phyloP scores from a whole-genome alignment of 768 basidiomycete species.

The Asterophora lycoperdoides region DNA sequence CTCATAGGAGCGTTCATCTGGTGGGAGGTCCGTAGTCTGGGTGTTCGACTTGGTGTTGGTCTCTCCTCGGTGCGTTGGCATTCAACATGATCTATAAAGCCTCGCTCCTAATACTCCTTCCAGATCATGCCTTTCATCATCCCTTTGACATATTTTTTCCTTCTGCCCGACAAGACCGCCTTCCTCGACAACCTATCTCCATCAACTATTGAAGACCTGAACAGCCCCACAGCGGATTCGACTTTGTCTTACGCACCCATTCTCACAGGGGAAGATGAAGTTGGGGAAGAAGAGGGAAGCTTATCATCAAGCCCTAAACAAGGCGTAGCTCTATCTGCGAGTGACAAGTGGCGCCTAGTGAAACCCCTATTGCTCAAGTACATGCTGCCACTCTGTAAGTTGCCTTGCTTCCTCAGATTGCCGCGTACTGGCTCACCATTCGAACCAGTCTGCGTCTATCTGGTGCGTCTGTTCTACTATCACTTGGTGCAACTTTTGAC shows the following conservation, averaged over 20 bases:
- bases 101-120: not conserved
- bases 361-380: slow-evolving; percentile 76
- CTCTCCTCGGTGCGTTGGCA: slow-evolving; percentile 63
- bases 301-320: slow-evolving; percentile 34
- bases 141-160: slow-evolving; percentile 68
- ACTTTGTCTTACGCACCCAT: slow-evolving; percentile 42
- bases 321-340: slow-evolving; percentile 50
- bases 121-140: slow-evolving; percentile 83
- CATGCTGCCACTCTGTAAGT: slow-evolving; percentile 91
- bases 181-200: slow-evolving; percentile 43
- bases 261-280: slow-evolving; percentile 34
- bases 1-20: slow-evolving; percentile 89
- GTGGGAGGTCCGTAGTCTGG: slow-evolving; percentile 88
- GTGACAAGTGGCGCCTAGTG: slow-evolving; percentile 79
- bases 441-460: slow-evolving; percentile 38
- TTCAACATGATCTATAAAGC: not conserved
- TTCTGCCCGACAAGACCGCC: slow-evolving; percentile 61
- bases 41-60: slow-evolving; percentile 80
- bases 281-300: slow-evolving; percentile 39
- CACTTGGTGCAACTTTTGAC: slow-evolving; percentile 3
- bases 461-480: slow-evolving; percentile 31
- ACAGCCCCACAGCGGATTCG: slow-evolving; percentile 21
- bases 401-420: not conserved
- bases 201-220: slow-evolving; percentile 34
- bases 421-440: slow-evolving; percentile 1